Percentiles rank a stretch among this genome's conserved stretches.
phyloP scores from a whole-genome alignment of 1,284 basidiomycete species.

The Microbotryomycetes sp. region DNA sequence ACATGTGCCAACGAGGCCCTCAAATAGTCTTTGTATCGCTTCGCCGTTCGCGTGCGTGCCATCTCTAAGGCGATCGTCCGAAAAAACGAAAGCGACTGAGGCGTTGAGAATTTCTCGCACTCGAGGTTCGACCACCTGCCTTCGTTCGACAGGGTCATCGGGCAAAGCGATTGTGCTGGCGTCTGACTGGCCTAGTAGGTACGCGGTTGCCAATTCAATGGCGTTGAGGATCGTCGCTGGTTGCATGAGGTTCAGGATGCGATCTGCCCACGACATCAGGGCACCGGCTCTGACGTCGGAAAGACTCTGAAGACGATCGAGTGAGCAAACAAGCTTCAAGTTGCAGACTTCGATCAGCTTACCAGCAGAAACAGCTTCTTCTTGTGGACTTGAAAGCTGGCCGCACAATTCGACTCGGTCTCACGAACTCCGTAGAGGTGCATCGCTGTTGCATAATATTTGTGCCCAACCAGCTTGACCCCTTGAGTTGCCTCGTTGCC shows the following conservation, averaged over 20 bases:
- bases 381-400: constrained; percentile 71
- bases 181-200: constrained; percentile 73
- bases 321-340: too few species aligned
- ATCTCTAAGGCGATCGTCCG: constrained; percentile 86
- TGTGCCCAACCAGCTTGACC: constrained; percentile 39
- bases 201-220: constrained; percentile 75
- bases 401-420: constrained; percentile 2
- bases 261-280: constrained; percentile 90
- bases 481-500: constrained; percentile 42
- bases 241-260: constrained; percentile 75
- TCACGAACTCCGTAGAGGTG: not conserved
- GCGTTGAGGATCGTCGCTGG: constrained; percentile 83
- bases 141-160: constrained; percentile 54
- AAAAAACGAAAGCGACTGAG: constrained; percentile 83
- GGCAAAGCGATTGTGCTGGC: constrained; percentile 87
- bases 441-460: constrained; percentile 33
- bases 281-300: constrained; percentile 70
- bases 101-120: constrained; percentile 78
- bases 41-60: constrained; percentile 81
- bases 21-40: constrained; percentile 82
- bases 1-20: constrained; percentile 74
- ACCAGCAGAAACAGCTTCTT: constrained; percentile 87
- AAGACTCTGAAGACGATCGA: too few species aligned
- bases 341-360: constrained; percentile 43
- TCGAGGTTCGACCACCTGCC: constrained; percentile 64